Percentiles rank a stretch among this genome's conserved stretches.
These are phyloP conservation scores for Petasospora fabianii DNA, from an alignment of 1,139 yeast genomes.

Conservation along the genomic window DNA sequence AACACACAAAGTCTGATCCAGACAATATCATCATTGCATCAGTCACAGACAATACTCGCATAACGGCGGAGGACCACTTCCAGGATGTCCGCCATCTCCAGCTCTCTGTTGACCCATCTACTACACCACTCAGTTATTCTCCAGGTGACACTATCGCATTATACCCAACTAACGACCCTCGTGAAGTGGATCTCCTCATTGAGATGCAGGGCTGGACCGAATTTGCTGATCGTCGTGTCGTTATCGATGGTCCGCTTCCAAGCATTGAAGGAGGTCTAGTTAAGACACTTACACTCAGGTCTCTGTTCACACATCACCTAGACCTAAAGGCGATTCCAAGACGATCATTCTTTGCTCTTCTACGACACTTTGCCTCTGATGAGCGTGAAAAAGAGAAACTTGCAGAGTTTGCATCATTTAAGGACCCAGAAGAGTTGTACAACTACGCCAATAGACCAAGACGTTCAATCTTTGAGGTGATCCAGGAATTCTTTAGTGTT, in stretches of 20 bases:
- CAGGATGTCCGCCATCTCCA: conserved; percentile 80
- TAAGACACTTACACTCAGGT: conserved; percentile 57
- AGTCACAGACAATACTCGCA: conserved; percentile 47
- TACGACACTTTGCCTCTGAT: conserved; percentile 71
- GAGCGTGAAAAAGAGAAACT: conserved; percentile 72
- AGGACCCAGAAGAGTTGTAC: conserved; percentile 74
- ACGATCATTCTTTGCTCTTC: conserved; percentile 66
- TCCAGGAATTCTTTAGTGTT: conserved; percentile 74
- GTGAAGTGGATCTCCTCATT: conserved; percentile 61
- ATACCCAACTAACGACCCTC: conserved; percentile 68
- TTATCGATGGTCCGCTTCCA: conserved; percentile 29
- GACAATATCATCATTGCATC: conserved; percentile 41
- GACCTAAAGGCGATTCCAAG: conserved; percentile 84
- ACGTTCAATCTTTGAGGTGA: conserved; percentile 77
- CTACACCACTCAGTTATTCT: conserved; percentile 35
- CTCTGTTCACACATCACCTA: conserved; percentile 71
- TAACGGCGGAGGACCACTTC: conserved; percentile 71
- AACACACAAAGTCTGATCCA: conserved; percentile 19
- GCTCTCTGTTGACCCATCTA: conserved; percentile 30
- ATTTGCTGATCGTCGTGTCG: conserved; percentile 52
- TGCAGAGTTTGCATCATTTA: conserved; percentile 67
- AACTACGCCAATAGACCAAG: conserved; percentile 91
- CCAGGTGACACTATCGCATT: conserved; percentile 84
- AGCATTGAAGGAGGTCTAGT: conserved; percentile 59
- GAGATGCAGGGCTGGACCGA: conserved; percentile 72